phyloP scores from a whole-genome alignment of 106 monocot species.

The Cymbidium sinense region DNA sequence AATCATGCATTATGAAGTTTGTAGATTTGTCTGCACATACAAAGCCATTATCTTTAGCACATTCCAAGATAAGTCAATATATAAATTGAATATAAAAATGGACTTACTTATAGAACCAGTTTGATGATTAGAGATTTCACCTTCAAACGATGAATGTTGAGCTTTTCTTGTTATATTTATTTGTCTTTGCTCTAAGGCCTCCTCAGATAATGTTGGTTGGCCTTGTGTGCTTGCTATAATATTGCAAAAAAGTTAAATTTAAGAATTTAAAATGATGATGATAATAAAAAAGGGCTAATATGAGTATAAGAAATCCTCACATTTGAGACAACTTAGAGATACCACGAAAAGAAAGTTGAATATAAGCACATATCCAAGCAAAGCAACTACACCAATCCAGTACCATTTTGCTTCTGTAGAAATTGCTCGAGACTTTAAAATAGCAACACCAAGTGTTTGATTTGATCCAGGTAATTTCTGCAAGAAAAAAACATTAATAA shows the following conservation, averaged over 20 bases:
- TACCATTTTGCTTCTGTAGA: constrained; percentile 62
- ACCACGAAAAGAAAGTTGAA: constrained; percentile 37
- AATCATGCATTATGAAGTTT: neutral
- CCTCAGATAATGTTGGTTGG: constrained; percentile 19
- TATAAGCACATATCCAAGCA: constrained; percentile 36
- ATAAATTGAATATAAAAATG: neutral
- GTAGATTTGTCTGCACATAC: constrained; percentile 3
- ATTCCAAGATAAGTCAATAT: neutral
- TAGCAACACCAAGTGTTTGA: constrained; percentile 24
- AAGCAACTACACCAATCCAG: constrained; percentile 44
- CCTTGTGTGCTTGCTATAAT: neutral
- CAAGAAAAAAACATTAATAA: neutral
- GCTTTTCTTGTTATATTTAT: constrained; percentile 17
- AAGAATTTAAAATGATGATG: neutral
- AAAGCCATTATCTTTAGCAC: neutral
- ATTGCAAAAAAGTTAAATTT: neutral
- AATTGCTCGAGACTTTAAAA: constrained; percentile 38
- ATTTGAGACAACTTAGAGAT: constrained; percentile 35
- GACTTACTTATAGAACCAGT: neutral
- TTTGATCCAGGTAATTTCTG: constrained; percentile 16
- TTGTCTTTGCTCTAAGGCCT: constrained; percentile 27
- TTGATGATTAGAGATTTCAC: neutral
- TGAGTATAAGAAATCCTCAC: constrained; percentile 21
- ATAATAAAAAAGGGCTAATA: neutral
- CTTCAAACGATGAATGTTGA: neutral